Evolutionary conservation across 306 rosid genomes (phyloP), one percentile per base, ranked within the genome.

Genomic region (Lithocarpus polystachyus): DNA sequence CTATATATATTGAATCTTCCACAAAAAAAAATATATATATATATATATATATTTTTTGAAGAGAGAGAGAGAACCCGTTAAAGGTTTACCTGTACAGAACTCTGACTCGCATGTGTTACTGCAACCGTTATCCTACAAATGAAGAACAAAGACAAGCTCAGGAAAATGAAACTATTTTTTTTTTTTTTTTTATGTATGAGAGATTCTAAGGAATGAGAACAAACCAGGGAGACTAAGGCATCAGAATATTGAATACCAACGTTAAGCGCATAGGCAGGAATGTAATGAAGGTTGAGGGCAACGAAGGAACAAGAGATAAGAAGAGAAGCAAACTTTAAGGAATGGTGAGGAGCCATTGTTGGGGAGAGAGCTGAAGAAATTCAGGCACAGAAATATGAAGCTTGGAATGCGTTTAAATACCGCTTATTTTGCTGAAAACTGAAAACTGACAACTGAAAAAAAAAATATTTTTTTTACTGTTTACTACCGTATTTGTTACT

Each of bases 81-180:
- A 53, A 35, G 9, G 12, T 15, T 73, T 85, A 94, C 99, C 98
- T 81, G 94, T 82, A 73, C 99, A 95, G 82, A 95, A 95, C 65
- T 91, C 90, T 6, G 99, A 95, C 80, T 95, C 99, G 56, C 99
- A 95, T 56, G 78, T 86, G 71, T 88, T 84, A 75, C 99, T 95
- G 83, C 99, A 95, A 57, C 83, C 95, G 68, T 90, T 95, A 82
- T 94, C 81, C 98, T 96, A 83, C 75, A 80, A 48, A 73, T 37
- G 19, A 77, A 64, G n/a, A 10, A 69, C 45, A 55, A 62, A 15
- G 45, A 12, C 45, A 40, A 40, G 48, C 7, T 5, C 7, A 53
- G 13, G 3, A 54, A 33, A 1, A 67, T 35, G 24, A 31, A 67
- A 19, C 48, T 5, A 68, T 68, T 68, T 68, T 4, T 48, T n/a